Evolutionary conservation across 2,329 filamentous ascomycete genomes (phyloP).

Genomic region (Claviceps sp.): DNA sequence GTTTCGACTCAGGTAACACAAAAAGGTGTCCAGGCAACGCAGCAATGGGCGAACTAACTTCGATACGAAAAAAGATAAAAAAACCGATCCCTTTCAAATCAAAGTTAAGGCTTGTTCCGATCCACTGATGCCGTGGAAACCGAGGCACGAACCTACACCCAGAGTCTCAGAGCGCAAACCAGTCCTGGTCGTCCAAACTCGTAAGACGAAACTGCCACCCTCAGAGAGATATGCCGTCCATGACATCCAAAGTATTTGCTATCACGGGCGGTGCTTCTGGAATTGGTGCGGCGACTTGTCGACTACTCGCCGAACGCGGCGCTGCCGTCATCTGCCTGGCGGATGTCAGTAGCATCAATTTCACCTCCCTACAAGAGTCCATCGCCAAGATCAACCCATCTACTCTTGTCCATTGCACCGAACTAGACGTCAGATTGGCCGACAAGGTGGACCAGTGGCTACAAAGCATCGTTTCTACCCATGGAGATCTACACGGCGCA

Average conservation of each 20-base stretch:
- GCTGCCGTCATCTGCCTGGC: neutral
- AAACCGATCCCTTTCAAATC: too few relatives aligned
- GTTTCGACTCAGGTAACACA: too few relatives aligned
- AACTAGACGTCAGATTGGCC: neutral
- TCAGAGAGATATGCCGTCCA: neutral
- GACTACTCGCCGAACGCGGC: neutral
- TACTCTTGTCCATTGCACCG: neutral
- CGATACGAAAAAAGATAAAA: neutral
- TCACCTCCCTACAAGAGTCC: neutral
- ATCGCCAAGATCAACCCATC: neutral
- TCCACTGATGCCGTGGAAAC: too few relatives aligned
- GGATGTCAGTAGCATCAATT: neutral
- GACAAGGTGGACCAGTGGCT: neutral
- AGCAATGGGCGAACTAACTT: too few relatives aligned
- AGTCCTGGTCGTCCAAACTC: too few relatives aligned
- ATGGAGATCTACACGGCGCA: conserved; percentile 1
- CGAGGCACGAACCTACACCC: too few relatives aligned
- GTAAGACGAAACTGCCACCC: too few relatives aligned
- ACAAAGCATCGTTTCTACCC: neutral
- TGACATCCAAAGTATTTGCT: neutral
- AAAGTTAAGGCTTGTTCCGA: too few relatives aligned
- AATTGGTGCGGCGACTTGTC: conserved; percentile 2
- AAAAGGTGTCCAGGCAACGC: too few relatives aligned
- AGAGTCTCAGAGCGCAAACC: neutral
- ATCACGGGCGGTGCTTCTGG: conserved; percentile 2